These are phyloP conservation scores for Aspergillus bombycis DNA, from an alignment of 2,329 filamentous ascomycete genomes.

Conservation along the genomic window DNA sequence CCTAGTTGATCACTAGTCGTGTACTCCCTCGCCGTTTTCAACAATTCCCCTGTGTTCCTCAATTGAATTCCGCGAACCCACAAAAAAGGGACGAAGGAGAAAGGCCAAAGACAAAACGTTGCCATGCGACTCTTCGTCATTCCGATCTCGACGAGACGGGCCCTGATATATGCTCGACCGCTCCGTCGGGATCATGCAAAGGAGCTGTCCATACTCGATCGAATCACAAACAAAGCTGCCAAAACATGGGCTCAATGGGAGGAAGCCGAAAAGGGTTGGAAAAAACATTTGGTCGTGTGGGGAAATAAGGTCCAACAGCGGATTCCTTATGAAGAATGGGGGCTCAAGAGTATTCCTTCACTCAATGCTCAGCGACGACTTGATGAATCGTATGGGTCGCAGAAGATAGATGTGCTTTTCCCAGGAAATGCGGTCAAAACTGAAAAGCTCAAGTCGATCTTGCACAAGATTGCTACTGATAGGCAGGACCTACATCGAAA, in stretches of 20 bases:
- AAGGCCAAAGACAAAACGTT: slow-evolving; percentile 14
- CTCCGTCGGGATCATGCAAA: slow-evolving; percentile 60
- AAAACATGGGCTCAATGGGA: slow-evolving; percentile 87
- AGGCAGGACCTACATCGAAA: slow-evolving; percentile 75
- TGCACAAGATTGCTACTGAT: slow-evolving; percentile 75
- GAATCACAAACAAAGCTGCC: slow-evolving; percentile 70
- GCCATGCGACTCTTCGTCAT: slow-evolving; percentile 91
- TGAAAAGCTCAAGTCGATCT: slow-evolving; percentile 64
- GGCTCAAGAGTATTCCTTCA: slow-evolving; percentile 88
- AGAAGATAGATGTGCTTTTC: slow-evolving; percentile 70
- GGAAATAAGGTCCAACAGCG: slow-evolving; percentile 83
- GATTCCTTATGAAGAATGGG: slow-evolving; percentile 98
- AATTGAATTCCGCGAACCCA: slow-evolving; percentile 5
- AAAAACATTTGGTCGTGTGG: slow-evolving; percentile 80
- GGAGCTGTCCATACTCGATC: slow-evolving; percentile 67
- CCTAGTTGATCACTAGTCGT: slow-evolving; percentile 26
- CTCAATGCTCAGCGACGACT: slow-evolving; percentile 68
- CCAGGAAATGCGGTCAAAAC: slow-evolving; percentile 70
- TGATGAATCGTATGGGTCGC: slow-evolving; percentile 66
- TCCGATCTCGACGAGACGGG: slow-evolving; percentile 87
- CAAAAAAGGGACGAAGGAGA: not conserved
- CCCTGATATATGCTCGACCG: slow-evolving; percentile 88
- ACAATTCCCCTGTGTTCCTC: slow-evolving; percentile 1
- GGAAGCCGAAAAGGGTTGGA: slow-evolving; percentile 80
- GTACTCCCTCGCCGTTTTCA: slow-evolving; percentile 16